These are phyloP conservation scores for Vitis rupestris DNA, from an alignment of 164 flowering plant genomes.

Conservation along the genomic window DNA sequence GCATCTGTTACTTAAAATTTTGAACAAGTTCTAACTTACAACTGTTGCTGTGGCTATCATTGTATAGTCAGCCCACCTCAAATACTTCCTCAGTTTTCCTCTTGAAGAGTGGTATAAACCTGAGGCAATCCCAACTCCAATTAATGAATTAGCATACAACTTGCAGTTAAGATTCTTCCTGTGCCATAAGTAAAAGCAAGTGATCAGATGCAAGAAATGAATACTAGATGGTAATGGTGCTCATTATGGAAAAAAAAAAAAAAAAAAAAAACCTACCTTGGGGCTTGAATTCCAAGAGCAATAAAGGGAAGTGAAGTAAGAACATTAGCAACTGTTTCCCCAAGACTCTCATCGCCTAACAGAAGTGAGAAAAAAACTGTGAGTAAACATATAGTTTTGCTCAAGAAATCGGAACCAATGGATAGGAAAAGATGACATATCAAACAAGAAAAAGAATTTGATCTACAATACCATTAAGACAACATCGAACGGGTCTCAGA, in stretches of 20 bases:
- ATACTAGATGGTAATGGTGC: not conserved
- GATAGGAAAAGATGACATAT: not conserved
- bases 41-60: constrained; percentile 96
- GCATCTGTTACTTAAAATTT: not conserved
- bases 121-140: constrained; percentile 97
- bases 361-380: constrained; percentile 5
- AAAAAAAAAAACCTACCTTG: constrained; percentile 50
- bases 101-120: constrained; percentile 89
- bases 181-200: constrained; percentile 17
- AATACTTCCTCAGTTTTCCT: constrained; percentile 63
- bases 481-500: constrained; percentile 60
- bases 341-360: constrained; percentile 57
- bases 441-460: not conserved
- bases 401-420: not conserved
- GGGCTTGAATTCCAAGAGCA: constrained; percentile 82
- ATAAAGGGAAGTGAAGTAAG: constrained; percentile 92
- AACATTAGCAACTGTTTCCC: constrained; percentile 82
- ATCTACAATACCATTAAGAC: constrained; percentile 48
- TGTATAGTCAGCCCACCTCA: constrained; percentile 94
- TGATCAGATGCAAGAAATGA: not conserved
- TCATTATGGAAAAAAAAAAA: not conserved
- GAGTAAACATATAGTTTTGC: not conserved
- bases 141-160: constrained; percentile 88
- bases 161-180: constrained; percentile 71
- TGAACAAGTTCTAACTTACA: constrained; percentile 44